These are phyloP conservation scores for Fraxinus sp. DNA, from an alignment of 305 asterid species.

Conservation along the genomic window DNA sequence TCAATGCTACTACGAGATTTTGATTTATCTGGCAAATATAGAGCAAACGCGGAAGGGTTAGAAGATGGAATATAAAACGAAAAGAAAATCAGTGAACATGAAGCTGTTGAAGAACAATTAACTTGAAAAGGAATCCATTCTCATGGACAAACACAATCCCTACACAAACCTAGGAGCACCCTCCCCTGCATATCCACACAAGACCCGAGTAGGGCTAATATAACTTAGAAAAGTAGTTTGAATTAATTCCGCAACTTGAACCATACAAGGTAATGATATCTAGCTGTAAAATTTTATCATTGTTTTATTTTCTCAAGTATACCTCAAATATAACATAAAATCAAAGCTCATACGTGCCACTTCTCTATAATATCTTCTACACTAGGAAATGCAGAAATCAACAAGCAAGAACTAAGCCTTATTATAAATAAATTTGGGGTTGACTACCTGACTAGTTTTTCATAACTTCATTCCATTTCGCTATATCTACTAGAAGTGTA, in stretches of 20 bases:
- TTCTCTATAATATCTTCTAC: not conserved
- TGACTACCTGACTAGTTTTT: not conserved
- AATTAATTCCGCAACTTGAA: not conserved
- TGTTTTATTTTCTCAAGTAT: not conserved
- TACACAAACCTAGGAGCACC: not conserved
- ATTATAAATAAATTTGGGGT: not conserved
- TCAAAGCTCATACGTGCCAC: not conserved
- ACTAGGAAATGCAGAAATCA: not conserved
- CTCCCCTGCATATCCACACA: constrained; percentile 10
- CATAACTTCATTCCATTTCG: not conserved
- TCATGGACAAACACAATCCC: not conserved
- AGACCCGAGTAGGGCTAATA: not conserved
- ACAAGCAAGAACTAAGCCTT: not conserved
- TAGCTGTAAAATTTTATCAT: not conserved
- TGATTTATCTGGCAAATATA: constrained; percentile 33
- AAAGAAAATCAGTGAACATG: not conserved
- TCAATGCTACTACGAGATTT: constrained; percentile 39
- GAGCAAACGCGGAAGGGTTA: not conserved
- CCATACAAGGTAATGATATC: not conserved
- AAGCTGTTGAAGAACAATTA: not conserved
- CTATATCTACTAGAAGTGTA: not conserved
- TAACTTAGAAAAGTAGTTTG: not conserved
- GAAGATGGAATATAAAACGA: not conserved
- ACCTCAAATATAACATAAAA: constrained; percentile 5
- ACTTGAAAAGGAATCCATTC: not conserved